A percentile compares a stretch with the other conserved stretches of the same genome.
Evolutionary conservation across 2,329 filamentous ascomycete genomes (phyloP).

Genomic region (Neofusicoccum kwambonambiense): DNA sequence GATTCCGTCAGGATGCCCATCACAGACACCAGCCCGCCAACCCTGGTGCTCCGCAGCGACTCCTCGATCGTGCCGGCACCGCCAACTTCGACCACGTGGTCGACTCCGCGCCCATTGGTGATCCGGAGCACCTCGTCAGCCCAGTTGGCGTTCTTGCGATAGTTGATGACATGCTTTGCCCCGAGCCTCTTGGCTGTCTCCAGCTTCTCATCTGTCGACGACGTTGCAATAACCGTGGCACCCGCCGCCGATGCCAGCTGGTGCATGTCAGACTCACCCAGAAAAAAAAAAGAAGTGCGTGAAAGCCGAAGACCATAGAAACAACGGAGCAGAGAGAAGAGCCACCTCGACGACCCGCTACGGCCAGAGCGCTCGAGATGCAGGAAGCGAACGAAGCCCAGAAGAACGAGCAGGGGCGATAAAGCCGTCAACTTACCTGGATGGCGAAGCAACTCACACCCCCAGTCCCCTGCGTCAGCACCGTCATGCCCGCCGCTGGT

Average conservation of each 20-base stretch:
- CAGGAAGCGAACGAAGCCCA: too few species aligned
- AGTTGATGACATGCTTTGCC: slow-evolving; percentile 51
- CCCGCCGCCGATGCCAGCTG: slow-evolving; percentile 47
- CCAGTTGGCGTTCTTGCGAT: slow-evolving; percentile 48
- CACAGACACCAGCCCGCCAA: slow-evolving; percentile 47
- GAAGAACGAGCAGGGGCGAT: too few species aligned
- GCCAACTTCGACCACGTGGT: slow-evolving; percentile 42
- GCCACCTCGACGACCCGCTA: too few species aligned
- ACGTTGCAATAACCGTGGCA: slow-evolving; percentile 50
- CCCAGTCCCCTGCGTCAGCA: slow-evolving; percentile 36
- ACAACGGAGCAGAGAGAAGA: slow-evolving; percentile 22
- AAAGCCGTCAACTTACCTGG: slow-evolving; percentile 1
- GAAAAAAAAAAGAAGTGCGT: not conserved
- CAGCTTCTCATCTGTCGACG: slow-evolving; percentile 52
- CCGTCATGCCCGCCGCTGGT: slow-evolving; percentile 23
- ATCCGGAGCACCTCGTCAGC: slow-evolving; percentile 44
- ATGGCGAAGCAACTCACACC: slow-evolving; percentile 20
- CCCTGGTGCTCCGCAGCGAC: slow-evolving; percentile 45
- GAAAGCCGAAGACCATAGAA: not conserved
- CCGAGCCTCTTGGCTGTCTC: slow-evolving; percentile 38
- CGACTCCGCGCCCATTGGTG: slow-evolving; percentile 46
- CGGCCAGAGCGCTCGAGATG: too few species aligned
- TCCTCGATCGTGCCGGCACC: slow-evolving; percentile 45
- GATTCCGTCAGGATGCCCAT: slow-evolving; percentile 43
- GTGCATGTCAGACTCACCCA: not conserved